These are phyloP conservation scores for Coemansia sp. DNA, from an alignment of 192 early-diverging fungal genomes.

Conservation along the genomic window DNA sequence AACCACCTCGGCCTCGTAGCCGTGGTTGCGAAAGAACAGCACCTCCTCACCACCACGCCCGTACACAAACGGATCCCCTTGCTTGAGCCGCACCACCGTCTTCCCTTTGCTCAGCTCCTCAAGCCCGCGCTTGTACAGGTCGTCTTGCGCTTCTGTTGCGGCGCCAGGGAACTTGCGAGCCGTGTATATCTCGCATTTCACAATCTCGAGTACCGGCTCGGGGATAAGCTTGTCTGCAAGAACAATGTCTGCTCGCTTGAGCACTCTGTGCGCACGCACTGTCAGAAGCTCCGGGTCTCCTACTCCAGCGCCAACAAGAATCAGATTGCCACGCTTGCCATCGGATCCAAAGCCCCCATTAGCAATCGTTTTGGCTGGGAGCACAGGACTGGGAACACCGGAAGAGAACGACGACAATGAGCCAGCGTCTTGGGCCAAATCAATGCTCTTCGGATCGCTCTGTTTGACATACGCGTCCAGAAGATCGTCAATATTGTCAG, in stretches of 20 bases:
- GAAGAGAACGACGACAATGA: slow-evolving; percentile 12
- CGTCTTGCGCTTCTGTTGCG: slow-evolving; percentile 74
- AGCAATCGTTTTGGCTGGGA: not conserved
- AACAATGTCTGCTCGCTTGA: slow-evolving; percentile 79
- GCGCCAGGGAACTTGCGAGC: slow-evolving; percentile 71
- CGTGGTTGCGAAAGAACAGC: slow-evolving; percentile 67
- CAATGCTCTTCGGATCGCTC: slow-evolving; percentile 29
- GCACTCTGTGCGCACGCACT: slow-evolving; percentile 60
- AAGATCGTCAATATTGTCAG: slow-evolving; percentile 60
- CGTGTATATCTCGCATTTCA: slow-evolving; percentile 61
- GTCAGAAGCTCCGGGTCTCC: slow-evolving; percentile 84
- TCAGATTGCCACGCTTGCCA: slow-evolving; percentile 52
- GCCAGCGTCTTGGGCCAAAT: slow-evolving; percentile 10
- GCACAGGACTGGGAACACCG: slow-evolving; percentile 35
- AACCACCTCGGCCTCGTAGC: slow-evolving; percentile 69
- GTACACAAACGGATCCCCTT: slow-evolving; percentile 92
- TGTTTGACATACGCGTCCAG: slow-evolving; percentile 63
- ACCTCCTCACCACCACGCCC: slow-evolving; percentile 92
- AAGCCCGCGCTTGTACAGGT: slow-evolving; percentile 72
- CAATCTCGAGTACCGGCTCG: slow-evolving; percentile 52
- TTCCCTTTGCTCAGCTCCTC: slow-evolving; percentile 65
- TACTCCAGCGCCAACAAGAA: slow-evolving; percentile 82
- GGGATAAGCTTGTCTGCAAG: slow-evolving; percentile 82
- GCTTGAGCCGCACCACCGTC: slow-evolving; percentile 84
- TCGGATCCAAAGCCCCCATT: not conserved